Evolutionary conservation across 2,329 filamentous ascomycete genomes (phyloP).

Genomic region (Epichloe festucae): DNA sequence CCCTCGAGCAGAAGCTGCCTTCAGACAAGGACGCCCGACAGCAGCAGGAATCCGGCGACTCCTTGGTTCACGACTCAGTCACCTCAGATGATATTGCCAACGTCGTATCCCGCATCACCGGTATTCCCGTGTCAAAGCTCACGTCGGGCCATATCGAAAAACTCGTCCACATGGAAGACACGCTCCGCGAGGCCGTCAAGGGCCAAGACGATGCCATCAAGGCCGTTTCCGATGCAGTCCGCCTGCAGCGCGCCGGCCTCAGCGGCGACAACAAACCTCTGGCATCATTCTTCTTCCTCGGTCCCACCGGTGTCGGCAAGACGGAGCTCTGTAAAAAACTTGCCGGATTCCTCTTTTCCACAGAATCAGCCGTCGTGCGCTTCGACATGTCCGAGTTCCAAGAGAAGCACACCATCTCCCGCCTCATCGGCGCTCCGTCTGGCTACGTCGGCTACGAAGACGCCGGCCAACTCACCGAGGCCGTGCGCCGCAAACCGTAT

Average conservation of each 20-base stretch:
- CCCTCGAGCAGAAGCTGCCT: slow-evolving; percentile 65
- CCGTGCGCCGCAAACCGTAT: slow-evolving; percentile 87
- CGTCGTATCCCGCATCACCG: slow-evolving; percentile 82
- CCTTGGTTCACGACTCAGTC: slow-evolving; percentile 85
- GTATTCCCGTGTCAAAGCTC: slow-evolving; percentile 84
- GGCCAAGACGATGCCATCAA: slow-evolving; percentile 90
- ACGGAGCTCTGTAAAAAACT: slow-evolving; percentile 96
- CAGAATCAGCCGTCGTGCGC: slow-evolving; percentile 75
- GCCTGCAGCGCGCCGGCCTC: slow-evolving; percentile 83
- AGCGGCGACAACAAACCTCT: slow-evolving; percentile 84
- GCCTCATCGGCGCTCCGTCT: slow-evolving; percentile 83
- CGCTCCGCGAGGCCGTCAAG: slow-evolving; percentile 66
- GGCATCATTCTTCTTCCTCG: slow-evolving; percentile 95
- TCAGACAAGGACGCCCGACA: slow-evolving; percentile 47
- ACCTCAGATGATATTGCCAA: slow-evolving; percentile 86
- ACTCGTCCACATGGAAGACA: slow-evolving; percentile 90
- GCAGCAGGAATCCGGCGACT: slow-evolving; percentile 27
- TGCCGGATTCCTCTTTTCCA: slow-evolving; percentile 84
- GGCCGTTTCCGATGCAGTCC: slow-evolving; percentile 83
- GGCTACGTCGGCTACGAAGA: slow-evolving; percentile 97
- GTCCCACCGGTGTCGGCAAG: slow-evolving; percentile 92
- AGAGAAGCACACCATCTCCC: slow-evolving; percentile 90
- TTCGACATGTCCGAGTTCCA: slow-evolving; percentile 99
- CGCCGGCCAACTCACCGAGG: slow-evolving; percentile 89
- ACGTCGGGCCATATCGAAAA: slow-evolving; percentile 92